Percentiles rank a stretch among this genome's conserved stretches.
Evolutionary conservation across 805 yeast genomes (phyloP).

Genomic region (Pichia californica): DNA sequence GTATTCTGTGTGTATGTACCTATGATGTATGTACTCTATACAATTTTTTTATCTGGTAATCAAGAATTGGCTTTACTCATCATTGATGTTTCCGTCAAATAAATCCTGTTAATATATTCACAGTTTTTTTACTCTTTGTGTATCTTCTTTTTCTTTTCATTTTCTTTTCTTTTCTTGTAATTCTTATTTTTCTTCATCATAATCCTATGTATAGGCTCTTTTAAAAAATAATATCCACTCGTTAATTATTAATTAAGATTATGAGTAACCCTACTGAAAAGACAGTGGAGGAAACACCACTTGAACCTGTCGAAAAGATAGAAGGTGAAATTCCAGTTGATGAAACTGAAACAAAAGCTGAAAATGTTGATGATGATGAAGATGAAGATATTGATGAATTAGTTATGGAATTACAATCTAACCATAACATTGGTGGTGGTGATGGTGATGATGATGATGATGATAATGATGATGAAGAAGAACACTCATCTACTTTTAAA

Average conservation of each 20-base stretch:
- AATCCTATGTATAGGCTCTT: too few species aligned
- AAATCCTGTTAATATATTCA: too few species aligned
- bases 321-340: constrained; percentile 2
- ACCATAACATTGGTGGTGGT: too few species aligned
- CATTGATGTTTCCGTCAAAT: too few species aligned
- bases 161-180: background rate
- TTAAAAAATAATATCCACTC: too few species aligned
- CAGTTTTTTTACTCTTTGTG: too few species aligned
- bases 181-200: background rate
- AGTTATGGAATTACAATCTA: too few species aligned
- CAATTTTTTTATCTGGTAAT: too few species aligned
- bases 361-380: constrained; percentile 42
- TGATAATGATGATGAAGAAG: constrained; percentile 27
- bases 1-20: too few species aligned
- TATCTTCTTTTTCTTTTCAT: background rate
- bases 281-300: constrained; percentile 2
- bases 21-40: too few species aligned
- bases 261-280: constrained; percentile 5
- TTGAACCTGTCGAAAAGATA: constrained; percentile 27
- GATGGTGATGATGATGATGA: constrained; percentile 43
- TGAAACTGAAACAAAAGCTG: constrained; percentile 15
- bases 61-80: too few species aligned
- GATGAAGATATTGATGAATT: constrained; percentile 61
- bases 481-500: constrained; percentile 53
- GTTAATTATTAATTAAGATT: too few species aligned